Conservation (phyloP, 2,329 filamentous ascomycete species). For the Ambrosiella cleistominuta region DNA sequence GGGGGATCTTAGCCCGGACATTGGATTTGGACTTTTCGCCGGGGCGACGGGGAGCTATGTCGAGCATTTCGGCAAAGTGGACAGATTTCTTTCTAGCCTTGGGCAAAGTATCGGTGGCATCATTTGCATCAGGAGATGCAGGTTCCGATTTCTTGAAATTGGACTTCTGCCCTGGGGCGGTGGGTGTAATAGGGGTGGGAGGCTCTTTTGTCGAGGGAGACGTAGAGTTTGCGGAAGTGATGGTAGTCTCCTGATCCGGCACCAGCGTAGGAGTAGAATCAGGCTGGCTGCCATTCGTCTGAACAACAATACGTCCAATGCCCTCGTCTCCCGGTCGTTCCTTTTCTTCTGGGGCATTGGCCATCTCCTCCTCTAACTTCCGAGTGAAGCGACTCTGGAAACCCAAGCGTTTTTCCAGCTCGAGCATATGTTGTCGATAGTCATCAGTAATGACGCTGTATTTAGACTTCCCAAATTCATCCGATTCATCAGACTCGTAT, state of each 20-base stretch:
- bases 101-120: conserved; percentile 11
- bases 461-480: conserved; percentile 59
- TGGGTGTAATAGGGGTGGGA: neutral
- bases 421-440: conserved; percentile 68
- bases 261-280: conserved; percentile 7
- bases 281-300: conserved; percentile 14
- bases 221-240: neutral
- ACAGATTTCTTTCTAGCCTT: conserved; percentile 47
- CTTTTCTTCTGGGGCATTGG: conserved; percentile 21
- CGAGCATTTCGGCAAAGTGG: conserved; percentile 58
- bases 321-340: conserved; percentile 29
- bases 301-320: conserved; percentile 40
- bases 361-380: conserved; percentile 34
- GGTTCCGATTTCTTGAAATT: conserved; percentile 19
- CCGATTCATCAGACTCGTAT: conserved; percentile 42
- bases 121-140: neutral
- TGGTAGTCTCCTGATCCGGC: neutral
- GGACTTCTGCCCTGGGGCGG: conserved; percentile 6
- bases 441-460: conserved; percentile 50
- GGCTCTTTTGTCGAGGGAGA: neutral
- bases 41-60: conserved; percentile 38
- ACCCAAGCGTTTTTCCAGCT: conserved; percentile 61
- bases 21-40: conserved; percentile 7
- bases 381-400: conserved; percentile 32
- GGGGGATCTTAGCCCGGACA: conserved; percentile 12